A percentile compares a stretch with the other conserved stretches of the same genome.
Evolutionary conservation across 140 eudicot genomes (phyloP).

Genomic region (Stevia rebaudiana): DNA sequence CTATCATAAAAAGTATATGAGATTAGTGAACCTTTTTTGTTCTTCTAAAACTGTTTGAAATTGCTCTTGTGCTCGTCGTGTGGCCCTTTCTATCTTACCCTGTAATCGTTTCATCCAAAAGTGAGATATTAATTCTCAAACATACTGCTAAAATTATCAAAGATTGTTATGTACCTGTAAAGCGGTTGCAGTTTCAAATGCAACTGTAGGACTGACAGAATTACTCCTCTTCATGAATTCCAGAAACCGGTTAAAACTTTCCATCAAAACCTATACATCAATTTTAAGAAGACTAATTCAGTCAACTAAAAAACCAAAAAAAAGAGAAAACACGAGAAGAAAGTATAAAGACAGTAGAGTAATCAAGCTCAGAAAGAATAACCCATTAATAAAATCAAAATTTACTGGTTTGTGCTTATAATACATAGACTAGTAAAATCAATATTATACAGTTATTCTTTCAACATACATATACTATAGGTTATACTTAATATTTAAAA

Average conservation of each 20-base stretch:
- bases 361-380: background rate
- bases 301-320: background rate
- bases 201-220: conserved; percentile 92
- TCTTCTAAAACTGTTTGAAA: conserved; percentile 93
- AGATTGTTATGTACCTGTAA: conserved; percentile 56
- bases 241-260: conserved; percentile 62
- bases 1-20: background rate
- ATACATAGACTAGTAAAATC: background rate
- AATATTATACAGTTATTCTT: background rate
- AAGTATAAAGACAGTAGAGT: background rate
- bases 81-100: conserved; percentile 87
- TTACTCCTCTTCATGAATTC: conserved; percentile 83
- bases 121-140: conserved; percentile 20
- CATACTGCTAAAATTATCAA: background rate
- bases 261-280: conserved; percentile 56
- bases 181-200: conserved; percentile 93
- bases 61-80: conserved; percentile 97
- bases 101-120: conserved; percentile 28
- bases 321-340: background rate
- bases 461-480: background rate
- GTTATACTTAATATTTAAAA: background rate
- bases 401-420: background rate
- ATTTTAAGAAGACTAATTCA: background rate
- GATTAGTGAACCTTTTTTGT: conserved; percentile 69
- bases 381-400: background rate